phyloP scores from a whole-genome alignment of 1,139 yeast species.

The Nakaseomyces bracarensis region DNA sequence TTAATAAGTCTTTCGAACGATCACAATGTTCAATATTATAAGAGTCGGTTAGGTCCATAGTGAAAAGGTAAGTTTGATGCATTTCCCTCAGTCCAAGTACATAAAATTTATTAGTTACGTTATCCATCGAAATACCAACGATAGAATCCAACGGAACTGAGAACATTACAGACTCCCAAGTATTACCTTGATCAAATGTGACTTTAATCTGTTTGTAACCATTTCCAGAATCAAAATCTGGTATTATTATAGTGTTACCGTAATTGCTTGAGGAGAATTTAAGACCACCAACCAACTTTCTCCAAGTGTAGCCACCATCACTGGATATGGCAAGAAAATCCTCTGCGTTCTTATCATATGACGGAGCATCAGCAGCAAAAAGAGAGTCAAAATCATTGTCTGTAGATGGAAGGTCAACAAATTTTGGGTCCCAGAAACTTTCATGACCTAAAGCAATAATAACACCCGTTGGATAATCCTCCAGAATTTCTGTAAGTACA shows the following conservation, averaged over 20 bases:
- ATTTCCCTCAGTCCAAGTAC: no score
- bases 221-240: constrained; percentile 26
- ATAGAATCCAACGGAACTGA: constrained; percentile 33
- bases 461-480: background rate
- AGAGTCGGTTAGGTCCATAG: background rate
- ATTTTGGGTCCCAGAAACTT: background rate
- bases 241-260: constrained; percentile 60
- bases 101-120: no score
- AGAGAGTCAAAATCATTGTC: no score
- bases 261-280: constrained; percentile 65
- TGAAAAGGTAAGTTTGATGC: background rate
- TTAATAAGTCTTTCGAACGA: constrained; percentile 50
- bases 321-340: background rate
- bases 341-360: background rate
- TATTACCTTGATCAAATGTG: constrained; percentile 67
- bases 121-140: constrained; percentile 53
- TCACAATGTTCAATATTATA: constrained; percentile 38
- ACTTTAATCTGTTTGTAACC: constrained; percentile 38
- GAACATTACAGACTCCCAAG: constrained; percentile 42
- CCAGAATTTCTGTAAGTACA: background rate
- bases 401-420: background rate
- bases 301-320: constrained; percentile 44
- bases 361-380: no score
- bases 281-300: constrained; percentile 44
- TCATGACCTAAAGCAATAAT: background rate